A percentile compares a stretch with the other conserved stretches of the same genome.
Conservation (phyloP, 768 basidiomycete genomes). For the Suillus brevipes region DNA sequence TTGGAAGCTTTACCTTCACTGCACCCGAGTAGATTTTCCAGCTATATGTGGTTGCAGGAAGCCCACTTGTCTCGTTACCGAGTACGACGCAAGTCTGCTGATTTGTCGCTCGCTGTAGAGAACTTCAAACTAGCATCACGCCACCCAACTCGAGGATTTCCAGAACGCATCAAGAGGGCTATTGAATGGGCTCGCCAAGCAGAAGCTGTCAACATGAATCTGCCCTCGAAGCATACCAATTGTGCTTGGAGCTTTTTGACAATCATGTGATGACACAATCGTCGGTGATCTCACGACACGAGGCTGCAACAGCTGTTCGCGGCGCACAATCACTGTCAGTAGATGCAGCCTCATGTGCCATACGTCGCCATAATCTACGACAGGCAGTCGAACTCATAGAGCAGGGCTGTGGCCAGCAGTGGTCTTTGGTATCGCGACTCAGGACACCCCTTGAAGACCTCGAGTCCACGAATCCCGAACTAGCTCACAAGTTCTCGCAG, state of each 20-base stretch:
- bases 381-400: not conserved
- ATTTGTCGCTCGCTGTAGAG: not conserved
- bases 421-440: not conserved
- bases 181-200: too few relatives aligned
- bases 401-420: not conserved
- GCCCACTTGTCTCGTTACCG: not conserved
- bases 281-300: not conserved
- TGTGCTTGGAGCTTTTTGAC: not conserved
- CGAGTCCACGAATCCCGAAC: not conserved
- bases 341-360: not conserved
- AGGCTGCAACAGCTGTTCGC: not conserved
- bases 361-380: not conserved
- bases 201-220: too few relatives aligned
- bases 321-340: not conserved
- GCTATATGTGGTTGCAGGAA: accelerated
- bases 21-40: not conserved
- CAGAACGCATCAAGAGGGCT: too few relatives aligned
- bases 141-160: not conserved
- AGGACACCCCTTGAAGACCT: not conserved
- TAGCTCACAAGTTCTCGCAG: not conserved
- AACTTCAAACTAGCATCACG: not conserved
- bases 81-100: accelerated
- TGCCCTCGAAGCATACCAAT: not conserved
- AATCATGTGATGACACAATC: not conserved
- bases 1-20: not conserved